Percentiles rank a stretch among this genome's conserved stretches.
phyloP scores from a whole-genome alignment of 768 basidiomycete genomes.

The Boletales sp. region DNA sequence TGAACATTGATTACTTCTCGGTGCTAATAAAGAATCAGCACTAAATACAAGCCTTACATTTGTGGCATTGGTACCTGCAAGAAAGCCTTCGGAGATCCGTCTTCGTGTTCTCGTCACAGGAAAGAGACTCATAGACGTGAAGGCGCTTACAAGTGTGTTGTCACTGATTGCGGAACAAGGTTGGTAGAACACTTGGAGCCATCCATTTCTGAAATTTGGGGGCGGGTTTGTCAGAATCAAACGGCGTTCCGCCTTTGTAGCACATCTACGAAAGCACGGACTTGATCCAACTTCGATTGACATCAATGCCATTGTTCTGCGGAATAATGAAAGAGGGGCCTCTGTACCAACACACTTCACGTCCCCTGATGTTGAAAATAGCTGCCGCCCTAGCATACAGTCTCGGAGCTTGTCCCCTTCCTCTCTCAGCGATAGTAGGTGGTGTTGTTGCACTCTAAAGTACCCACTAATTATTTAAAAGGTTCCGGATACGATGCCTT shows the following conservation, averaged over 20 bases:
- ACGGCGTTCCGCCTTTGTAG: slow-evolving; percentile 54
- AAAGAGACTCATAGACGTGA: slow-evolving; percentile 52
- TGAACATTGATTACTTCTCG: background rate
- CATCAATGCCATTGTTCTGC: slow-evolving; percentile 22
- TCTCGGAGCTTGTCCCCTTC: slow-evolving; percentile 7
- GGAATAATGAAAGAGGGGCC: background rate
- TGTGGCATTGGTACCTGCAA: slow-evolving; percentile 49
- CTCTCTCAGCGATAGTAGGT: slow-evolving; percentile 14
- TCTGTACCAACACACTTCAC: slow-evolving; percentile 14
- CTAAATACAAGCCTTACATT: slow-evolving; percentile 46
- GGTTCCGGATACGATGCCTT: slow-evolving; percentile 5
- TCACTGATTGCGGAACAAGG: slow-evolving; percentile 46
- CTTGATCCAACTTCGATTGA: slow-evolving; percentile 23
- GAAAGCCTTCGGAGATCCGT: slow-evolving; percentile 63
- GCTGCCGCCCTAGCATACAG: background rate
- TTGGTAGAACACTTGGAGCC: slow-evolving; percentile 18
- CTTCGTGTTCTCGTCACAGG: slow-evolving; percentile 62
- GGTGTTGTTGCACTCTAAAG: background rate
- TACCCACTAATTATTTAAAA: slow-evolving; percentile 8
- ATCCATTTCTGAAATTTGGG: background rate
- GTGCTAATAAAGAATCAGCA: slow-evolving; percentile 34
- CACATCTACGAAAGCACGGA: slow-evolving; percentile 53
- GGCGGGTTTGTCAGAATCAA: slow-evolving; percentile 50
- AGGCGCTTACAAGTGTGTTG: slow-evolving; percentile 45
- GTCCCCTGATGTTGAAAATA: slow-evolving; percentile 1